Conservation (phyloP, 768 basidiomycete genomes). For the Hemileccinum rubropunctum region DNA sequence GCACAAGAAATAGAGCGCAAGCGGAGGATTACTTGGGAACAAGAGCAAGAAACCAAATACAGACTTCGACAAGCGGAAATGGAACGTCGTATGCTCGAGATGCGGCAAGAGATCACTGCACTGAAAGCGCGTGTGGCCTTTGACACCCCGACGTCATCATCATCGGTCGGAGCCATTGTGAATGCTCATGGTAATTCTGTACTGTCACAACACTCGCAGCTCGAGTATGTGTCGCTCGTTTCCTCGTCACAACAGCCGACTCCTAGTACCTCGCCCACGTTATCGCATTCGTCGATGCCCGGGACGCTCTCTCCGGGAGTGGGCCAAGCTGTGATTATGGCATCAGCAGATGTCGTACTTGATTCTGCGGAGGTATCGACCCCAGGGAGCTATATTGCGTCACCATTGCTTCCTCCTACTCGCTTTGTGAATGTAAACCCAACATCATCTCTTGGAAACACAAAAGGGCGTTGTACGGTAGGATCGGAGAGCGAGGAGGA, state of each 20-base stretch:
- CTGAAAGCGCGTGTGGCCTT: slow-evolving; percentile 42
- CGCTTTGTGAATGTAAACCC: slow-evolving; percentile 22
- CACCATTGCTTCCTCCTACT: slow-evolving; percentile 15
- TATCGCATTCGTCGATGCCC: slow-evolving; percentile 28
- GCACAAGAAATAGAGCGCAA: slow-evolving; percentile 59
- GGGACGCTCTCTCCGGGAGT: slow-evolving; percentile 20
- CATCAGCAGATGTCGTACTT: slow-evolving; percentile 2
- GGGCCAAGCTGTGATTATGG: slow-evolving; percentile 12
- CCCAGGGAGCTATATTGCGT: slow-evolving; percentile 4
- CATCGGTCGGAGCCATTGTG: slow-evolving; percentile 2
- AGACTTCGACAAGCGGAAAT: slow-evolving; percentile 54
- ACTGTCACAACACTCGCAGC: slow-evolving; percentile 8
- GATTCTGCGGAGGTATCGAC: slow-evolving; percentile 6
- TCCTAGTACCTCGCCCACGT: slow-evolving; percentile 28
- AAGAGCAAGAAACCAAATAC: slow-evolving; percentile 62
- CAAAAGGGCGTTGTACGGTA: slow-evolving; percentile 32
- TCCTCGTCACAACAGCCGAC: slow-evolving; percentile 27
- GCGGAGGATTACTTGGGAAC: slow-evolving; percentile 65
- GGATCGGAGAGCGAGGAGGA: slow-evolving; percentile 39
- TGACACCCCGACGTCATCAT: slow-evolving; percentile 11
- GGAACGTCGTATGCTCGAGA: slow-evolving; percentile 52
- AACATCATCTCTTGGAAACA: slow-evolving; percentile 5
- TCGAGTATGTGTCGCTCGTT: slow-evolving; percentile 3
- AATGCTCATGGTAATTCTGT: not conserved
- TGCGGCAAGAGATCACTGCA: slow-evolving; percentile 51